These are phyloP conservation scores for Jamesozyma gamospora DNA, from an alignment of 805 yeast species.

Conservation along the genomic window DNA sequence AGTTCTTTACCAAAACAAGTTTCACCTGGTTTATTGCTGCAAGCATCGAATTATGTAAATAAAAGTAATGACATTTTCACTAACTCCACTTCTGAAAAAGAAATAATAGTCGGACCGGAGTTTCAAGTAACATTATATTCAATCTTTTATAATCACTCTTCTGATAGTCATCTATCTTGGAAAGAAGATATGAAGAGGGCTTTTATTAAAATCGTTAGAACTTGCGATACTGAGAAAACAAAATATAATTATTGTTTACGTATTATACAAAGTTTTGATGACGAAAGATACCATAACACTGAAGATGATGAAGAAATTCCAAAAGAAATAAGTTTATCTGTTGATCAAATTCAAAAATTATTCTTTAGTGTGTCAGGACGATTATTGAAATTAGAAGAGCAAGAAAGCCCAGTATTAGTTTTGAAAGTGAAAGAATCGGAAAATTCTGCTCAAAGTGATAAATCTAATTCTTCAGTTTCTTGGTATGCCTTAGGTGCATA, in stretches of 20 bases:
- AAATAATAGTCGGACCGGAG: constrained; percentile 44
- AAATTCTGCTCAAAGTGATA: constrained; percentile 16
- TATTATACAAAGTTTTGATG: constrained; percentile 52
- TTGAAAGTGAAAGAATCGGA: constrained; percentile 32
- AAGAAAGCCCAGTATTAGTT: constrained; percentile 56
- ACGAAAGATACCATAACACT: constrained; percentile 61
- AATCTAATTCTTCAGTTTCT: constrained; percentile 23
- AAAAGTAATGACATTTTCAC: constrained; percentile 8
- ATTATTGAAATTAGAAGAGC: constrained; percentile 50
- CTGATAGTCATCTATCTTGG: constrained; percentile 46
- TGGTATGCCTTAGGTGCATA: constrained; percentile 47
- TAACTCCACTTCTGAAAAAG: background rate
- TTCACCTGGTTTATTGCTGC: constrained; percentile 58
- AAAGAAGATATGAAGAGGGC: constrained; percentile 61
- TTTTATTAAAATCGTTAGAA: constrained; percentile 33
- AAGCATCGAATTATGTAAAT: constrained; percentile 42
- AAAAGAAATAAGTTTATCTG: constrained; percentile 26
- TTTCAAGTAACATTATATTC: constrained; percentile 51
- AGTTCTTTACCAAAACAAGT: constrained; percentile 41
- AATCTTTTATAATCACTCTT: constrained; percentile 49
- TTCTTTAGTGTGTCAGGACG: constrained; percentile 66
- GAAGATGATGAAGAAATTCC: constrained; percentile 36
- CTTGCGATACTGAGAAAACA: constrained; percentile 4
- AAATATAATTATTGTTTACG: constrained; percentile 36
- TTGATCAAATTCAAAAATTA: constrained; percentile 38